These are phyloP conservation scores for Nigrospora osmanthi DNA, from an alignment of 2,329 filamentous ascomycete species.

Conservation along the genomic window DNA sequence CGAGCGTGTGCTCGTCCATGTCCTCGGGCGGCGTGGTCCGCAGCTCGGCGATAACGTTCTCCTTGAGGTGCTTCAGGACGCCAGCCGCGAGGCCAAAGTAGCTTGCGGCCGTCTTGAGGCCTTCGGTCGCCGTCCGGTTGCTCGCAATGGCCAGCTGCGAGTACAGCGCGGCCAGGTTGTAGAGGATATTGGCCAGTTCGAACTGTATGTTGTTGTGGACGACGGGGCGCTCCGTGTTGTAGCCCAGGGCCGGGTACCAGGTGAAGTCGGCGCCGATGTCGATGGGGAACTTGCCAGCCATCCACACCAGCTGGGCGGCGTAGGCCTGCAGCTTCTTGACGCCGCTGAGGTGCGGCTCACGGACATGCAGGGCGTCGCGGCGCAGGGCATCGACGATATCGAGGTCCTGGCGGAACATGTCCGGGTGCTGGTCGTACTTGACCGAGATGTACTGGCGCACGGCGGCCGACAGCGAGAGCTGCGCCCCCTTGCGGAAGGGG, in stretches of 20 bases:
- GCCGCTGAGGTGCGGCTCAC: conserved; percentile 81
- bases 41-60: conserved; percentile 71
- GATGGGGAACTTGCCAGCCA: conserved; percentile 91
- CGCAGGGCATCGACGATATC: conserved; percentile 78
- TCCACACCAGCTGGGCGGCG: conserved; percentile 86
- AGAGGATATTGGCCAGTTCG: conserved; percentile 87
- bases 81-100: conserved; percentile 87
- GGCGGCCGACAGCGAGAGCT: conserved; percentile 69
- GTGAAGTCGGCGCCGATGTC: conserved; percentile 94
- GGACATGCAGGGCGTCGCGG: conserved; percentile 77
- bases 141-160: conserved; percentile 81
- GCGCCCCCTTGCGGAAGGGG: conserved; percentile 80
- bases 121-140: conserved; percentile 71
- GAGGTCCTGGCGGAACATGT: conserved; percentile 87
- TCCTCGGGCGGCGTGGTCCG: conserved; percentile 83
- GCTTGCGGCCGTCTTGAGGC: conserved; percentile 79
- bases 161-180: conserved; percentile 89
- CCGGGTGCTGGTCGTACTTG: conserved; percentile 98
- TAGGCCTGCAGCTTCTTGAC: conserved; percentile 85
- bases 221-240: conserved; percentile 70
- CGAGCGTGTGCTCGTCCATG: conserved; percentile 84
- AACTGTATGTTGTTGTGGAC: conserved; percentile 62
- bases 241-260: conserved; percentile 91
- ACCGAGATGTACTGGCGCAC: conserved; percentile 93
- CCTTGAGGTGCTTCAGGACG: conserved; percentile 71